A percentile compares a stretch with the other conserved stretches of the same genome.
Evolutionary conservation across 257 asterid genomes (phyloP).

Genomic region (Euphrasia confusa): DNA sequence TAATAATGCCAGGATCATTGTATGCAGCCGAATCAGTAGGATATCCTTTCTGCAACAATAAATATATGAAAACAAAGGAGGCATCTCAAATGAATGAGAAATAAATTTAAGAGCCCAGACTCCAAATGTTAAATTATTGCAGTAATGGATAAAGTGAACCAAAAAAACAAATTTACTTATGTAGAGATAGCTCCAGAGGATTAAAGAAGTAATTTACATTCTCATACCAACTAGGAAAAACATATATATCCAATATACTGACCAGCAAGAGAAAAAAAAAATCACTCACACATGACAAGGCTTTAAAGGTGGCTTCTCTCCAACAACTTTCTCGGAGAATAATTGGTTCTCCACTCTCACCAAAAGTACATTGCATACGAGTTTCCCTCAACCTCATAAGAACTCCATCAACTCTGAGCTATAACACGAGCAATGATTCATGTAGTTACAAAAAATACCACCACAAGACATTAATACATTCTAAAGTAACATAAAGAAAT

Average conservation of each 20-base stretch:
- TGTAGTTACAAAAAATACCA: constrained; percentile 4
- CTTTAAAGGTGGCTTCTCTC: constrained; percentile 77
- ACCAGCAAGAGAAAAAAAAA: constrained; percentile 3
- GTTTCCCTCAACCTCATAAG: constrained; percentile 97
- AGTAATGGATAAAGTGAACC: constrained; percentile 15
- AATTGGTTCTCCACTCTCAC: constrained; percentile 43
- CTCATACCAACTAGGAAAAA: constrained; percentile 15
- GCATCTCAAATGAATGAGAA: constrained; percentile 9
- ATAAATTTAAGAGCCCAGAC: constrained; percentile 3
- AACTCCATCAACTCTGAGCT: constrained; percentile 99
- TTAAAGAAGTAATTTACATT: constrained; percentile 2
- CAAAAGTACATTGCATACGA: constrained; percentile 78
- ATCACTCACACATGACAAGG: constrained; percentile 57
- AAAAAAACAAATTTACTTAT: constrained; percentile 4
- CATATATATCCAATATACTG: not conserved
- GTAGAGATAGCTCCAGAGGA: not conserved
- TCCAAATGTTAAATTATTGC: not conserved
- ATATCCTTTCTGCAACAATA: constrained; percentile 76
- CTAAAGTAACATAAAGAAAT: constrained; percentile 16
- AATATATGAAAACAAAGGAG: constrained; percentile 6
- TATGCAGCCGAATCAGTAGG: constrained; percentile 83
- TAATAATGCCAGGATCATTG: constrained; percentile 74
- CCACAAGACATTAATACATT: constrained; percentile 15
- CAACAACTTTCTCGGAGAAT: constrained; percentile 89
- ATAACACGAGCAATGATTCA: constrained; percentile 23